Base-by-base conservation (phyloP, 306 rosid genomes). In the Carpinus viminea region DNA sequence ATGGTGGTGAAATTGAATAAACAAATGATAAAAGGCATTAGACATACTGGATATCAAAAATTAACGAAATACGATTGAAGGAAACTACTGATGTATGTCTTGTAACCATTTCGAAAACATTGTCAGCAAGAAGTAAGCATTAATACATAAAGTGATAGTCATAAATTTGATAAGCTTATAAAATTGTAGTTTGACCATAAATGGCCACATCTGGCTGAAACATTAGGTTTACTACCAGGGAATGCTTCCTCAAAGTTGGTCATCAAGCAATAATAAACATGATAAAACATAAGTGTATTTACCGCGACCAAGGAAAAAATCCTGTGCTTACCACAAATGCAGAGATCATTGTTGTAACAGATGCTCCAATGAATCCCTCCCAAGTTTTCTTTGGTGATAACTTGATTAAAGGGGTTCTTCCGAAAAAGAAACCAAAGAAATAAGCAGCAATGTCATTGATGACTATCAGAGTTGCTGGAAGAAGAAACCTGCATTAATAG, bases 301-400 rank as follows among this genome's bases (percentile, higher is more conserved):
- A 20, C 26, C 12, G n/a, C 48, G 60, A 74, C 45, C 46, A 51
- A 20, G 59, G 43, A 46, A 45, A 64, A 21, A 64, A 79, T 56
- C 43, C 72, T 75, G 41, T 62, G 73, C 97, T 90, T 87, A 96
- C 99, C 96, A 90, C 5, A 85, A 96, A 96, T 62, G 99, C 99
- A 80, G 97, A 96, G 85, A 93, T 86, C 47, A 96, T 93, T 62
- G 98, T 93, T 76, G 96, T 85, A 82, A 96, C 79, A 10, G 99
- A 96, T n/a, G 99, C 99, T 80, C 99, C 99, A 72, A 96, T 91
- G 87, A 96, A 96, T 71, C 99, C 99, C 89, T 96, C 99, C 99
- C 99, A 93, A 69, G 99, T 96, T 91, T 96, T 96, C 90, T 96
- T 96, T 47, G 99, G 99, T 71, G 98, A 96, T 81, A 96, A 79